Evolutionary conservation across 768 basidiomycete genomes (phyloP).

Genomic region (Tylopilus subfusipes): DNA sequence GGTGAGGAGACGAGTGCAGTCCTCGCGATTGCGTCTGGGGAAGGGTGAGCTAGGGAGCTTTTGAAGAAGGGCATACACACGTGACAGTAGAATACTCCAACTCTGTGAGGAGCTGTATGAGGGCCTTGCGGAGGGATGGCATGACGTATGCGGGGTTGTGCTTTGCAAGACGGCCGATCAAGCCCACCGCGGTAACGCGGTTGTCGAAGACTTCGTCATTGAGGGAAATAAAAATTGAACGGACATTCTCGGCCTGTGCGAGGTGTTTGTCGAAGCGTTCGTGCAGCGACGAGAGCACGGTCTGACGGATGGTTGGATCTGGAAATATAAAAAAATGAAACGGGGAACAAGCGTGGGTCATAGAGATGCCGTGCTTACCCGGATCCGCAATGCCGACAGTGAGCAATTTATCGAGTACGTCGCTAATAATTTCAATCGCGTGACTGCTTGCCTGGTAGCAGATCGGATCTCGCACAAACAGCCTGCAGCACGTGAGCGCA

Average conservation of each 20-base stretch:
- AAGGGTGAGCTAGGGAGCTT: background rate
- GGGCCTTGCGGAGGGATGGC: slow-evolving; percentile 90
- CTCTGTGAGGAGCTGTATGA: slow-evolving; percentile 95
- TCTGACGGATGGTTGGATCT: slow-evolving; percentile 78
- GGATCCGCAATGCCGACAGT: slow-evolving; percentile 97
- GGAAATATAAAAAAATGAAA: background rate
- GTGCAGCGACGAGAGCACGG: slow-evolving; percentile 82
- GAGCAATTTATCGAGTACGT: slow-evolving; percentile 94
- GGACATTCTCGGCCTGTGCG: slow-evolving; percentile 97
- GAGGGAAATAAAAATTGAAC: slow-evolving; percentile 92
- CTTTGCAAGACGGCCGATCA: slow-evolving; percentile 90
- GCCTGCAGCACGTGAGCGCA: slow-evolving; percentile 84
- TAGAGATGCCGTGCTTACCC: slow-evolving; percentile 44
- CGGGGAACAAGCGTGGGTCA: slow-evolving; percentile 4
- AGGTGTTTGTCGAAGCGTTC: slow-evolving; percentile 96
- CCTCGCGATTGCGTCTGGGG: slow-evolving; percentile 77
- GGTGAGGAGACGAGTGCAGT: slow-evolving; percentile 87
- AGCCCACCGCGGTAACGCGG: slow-evolving; percentile 80
- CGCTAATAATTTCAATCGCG: slow-evolving; percentile 94
- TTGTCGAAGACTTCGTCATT: slow-evolving; percentile 97
- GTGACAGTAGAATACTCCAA: slow-evolving; percentile 90
- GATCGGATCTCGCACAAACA: slow-evolving; percentile 93
- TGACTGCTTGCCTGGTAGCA: slow-evolving; percentile 95
- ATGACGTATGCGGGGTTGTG: slow-evolving; percentile 99
- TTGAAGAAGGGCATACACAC: slow-evolving; percentile 44